Evolutionary conservation across 345 rosid genomes (phyloP).

Genomic region (Brassica juncea): DNA sequence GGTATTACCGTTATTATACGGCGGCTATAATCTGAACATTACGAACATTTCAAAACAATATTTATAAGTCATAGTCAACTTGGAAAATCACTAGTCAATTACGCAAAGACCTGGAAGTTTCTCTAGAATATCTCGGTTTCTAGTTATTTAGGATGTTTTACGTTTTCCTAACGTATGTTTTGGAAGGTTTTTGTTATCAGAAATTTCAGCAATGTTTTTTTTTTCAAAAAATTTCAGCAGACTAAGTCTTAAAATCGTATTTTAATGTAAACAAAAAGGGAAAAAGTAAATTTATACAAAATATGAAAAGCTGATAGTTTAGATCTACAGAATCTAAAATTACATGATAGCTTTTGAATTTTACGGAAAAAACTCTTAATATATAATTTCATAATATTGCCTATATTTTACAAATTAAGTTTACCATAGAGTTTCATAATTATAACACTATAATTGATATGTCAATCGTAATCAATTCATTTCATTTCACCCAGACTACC

Average conservation of each 20-base stretch:
- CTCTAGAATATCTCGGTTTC: conserved; percentile 11
- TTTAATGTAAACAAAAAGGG: neutral
- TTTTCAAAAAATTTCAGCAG: neutral
- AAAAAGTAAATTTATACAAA: neutral
- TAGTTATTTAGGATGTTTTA: neutral
- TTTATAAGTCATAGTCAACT: conserved; percentile 18
- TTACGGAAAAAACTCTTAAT: neutral
- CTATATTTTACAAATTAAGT: neutral
- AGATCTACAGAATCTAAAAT: too few species aligned
- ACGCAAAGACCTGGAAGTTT: conserved; percentile 19
- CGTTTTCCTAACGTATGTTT: neutral
- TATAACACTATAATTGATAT: neutral
- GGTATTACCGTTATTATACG: conserved; percentile 20
- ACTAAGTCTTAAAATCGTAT: neutral
- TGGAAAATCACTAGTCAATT: conserved; percentile 14
- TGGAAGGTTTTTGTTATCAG: neutral
- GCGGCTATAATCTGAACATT: neutral
- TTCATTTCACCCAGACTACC: neutral
- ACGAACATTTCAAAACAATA: neutral
- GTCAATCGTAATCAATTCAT: neutral
- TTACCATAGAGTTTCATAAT: neutral
- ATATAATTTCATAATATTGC: neutral
- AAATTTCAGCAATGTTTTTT: neutral
- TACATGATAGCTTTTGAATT: neutral
- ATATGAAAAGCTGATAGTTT: neutral